These are phyloP conservation scores for Clavispora vitiphila DNA, from an alignment of 805 yeast species.

Conservation along the genomic window DNA sequence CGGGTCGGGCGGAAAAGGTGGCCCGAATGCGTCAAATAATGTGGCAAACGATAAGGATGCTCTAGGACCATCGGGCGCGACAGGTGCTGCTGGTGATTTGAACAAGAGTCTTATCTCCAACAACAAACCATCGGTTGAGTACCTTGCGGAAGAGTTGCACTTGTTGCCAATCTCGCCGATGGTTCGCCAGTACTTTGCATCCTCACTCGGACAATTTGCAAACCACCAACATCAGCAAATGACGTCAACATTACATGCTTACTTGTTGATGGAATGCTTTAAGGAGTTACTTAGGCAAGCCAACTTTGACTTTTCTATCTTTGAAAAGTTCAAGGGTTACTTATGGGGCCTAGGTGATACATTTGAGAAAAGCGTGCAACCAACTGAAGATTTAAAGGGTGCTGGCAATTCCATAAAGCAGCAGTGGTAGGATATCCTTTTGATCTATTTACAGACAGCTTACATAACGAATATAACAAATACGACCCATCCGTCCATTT, in stretches of 20 bases:
- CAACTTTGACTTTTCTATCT: conserved; percentile 16
- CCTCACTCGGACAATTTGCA: conserved; percentile 13
- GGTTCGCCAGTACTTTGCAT: conserved; percentile 35
- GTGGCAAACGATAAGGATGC: conserved; percentile 16
- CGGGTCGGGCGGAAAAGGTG: conserved; percentile 12
- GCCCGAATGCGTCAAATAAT: conserved; percentile 11
- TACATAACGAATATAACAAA: neutral
- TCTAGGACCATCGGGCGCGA: conserved; percentile 2
- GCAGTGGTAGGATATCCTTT: neutral
- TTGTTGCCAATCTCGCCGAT: conserved; percentile 58
- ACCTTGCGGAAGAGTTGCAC: conserved; percentile 60
- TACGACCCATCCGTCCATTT: conserved; percentile 2
- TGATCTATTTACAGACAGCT: neutral
- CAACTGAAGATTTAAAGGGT: conserved; percentile 35
- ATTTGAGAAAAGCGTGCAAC: conserved; percentile 4
- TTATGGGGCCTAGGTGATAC: conserved; percentile 47
- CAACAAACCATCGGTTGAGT: conserved; percentile 49
- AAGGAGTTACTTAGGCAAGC: conserved; percentile 45
- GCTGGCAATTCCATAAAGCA: conserved; percentile 23
- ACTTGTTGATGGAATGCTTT: conserved; percentile 60
- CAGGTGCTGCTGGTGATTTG: conserved; percentile 2
- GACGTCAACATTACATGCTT: conserved; percentile 56
- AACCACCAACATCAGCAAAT: conserved; percentile 26
- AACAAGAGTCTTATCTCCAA: conserved; percentile 8
- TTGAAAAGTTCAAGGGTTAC: conserved; percentile 41